phyloP scores from a whole-genome alignment of 371 early-diverging fungal genomes.

The Chytridiales sp. region DNA sequence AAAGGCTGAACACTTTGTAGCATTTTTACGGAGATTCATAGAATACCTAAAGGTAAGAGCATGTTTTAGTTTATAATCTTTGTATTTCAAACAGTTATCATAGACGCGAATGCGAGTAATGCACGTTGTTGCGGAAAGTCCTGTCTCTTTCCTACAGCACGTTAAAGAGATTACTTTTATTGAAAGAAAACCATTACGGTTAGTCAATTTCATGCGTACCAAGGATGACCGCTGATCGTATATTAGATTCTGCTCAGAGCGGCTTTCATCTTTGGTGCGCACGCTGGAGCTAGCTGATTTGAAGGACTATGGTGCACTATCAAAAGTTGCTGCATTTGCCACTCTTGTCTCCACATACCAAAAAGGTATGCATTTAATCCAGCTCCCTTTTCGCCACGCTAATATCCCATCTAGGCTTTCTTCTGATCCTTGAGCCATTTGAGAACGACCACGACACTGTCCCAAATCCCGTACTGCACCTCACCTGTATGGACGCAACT shows the following conservation, averaged over 20 bases:
- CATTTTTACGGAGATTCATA: constrained; percentile 92
- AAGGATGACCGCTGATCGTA: not conserved
- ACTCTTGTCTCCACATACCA: constrained; percentile 95
- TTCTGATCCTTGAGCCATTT: constrained; percentile 97
- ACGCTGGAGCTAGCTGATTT: constrained; percentile 90
- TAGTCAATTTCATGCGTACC: not conserved
- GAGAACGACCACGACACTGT: constrained; percentile 89
- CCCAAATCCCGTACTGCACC: constrained; percentile 93
- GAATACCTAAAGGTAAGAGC: constrained; percentile 94
- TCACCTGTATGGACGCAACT: constrained; percentile 96
- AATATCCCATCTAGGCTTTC: constrained; percentile 93
- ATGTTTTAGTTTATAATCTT: not conserved
- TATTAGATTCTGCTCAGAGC: constrained; percentile 82
- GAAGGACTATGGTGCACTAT: constrained; percentile 81
- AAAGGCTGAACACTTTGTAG: constrained; percentile 96
- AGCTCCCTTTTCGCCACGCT: not conserved
- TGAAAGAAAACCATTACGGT: constrained; percentile 88
- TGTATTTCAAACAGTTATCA: constrained; percentile 2
- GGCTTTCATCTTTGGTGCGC: constrained; percentile 85
- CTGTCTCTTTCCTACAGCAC: constrained; percentile 89
- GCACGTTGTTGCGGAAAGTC: constrained; percentile 97
- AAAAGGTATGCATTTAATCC: constrained; percentile 62
- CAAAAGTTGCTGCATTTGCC: constrained; percentile 91
- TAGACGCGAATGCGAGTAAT: constrained; percentile 94
- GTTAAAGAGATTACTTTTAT: constrained; percentile 92